Base-by-base conservation (phyloP, 352 stramenopile species). In the Pythium oligandrum region DNA sequence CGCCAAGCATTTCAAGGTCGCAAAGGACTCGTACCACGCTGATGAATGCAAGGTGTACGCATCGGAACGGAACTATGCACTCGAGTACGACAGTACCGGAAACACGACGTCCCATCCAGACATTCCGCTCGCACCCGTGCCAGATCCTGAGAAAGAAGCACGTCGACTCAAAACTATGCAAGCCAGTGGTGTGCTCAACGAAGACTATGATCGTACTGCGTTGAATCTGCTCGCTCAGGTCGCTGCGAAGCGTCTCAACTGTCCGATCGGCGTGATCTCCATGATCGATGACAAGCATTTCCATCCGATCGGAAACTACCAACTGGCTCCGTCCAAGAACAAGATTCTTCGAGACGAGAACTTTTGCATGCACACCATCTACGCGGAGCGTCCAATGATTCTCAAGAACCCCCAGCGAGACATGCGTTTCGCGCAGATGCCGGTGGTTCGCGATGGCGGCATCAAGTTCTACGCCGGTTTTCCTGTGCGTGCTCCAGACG, bases 381-480 rank as follows among this genome's bases (percentile, higher is more conserved):
- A 85, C 63, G 69, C 66, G 3, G 75, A 88, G 66, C 72, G 74
- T 49, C 75, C 75, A 4, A 60, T 88, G 59, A 61, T 88, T 33
- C 45, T 86, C 53, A 83, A 86, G 56, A 82, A 88, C 62, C 73
- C 75, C 32, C 64, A 72, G 53, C 73, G 77, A 3, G 77, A 86
- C 52, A 75, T 85, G 71, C 71, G 75, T 30, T 88, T 88, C 48
- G 59, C 61, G n/a, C 67, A 86, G 43, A 72, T 83, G 64, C 54
- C 70, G 42, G 67, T 58, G 17, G 55, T 85, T 12, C 49, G 71
- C 35, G 62, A 78, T 8, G 49, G 75, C 32, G 72, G 63, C 37
- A 59, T 86, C 37, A 77, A 80, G 51, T 86, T 84, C 55, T 88
- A 86, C 70, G 77, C 74, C 2, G 71, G 74, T 0, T 90, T 90